A percentile compares a stretch with the other conserved stretches of the same genome.
These are phyloP conservation scores for Metschnikowia henanensis DNA, from an alignment of 805 yeast genomes.

Conservation along the genomic window DNA sequence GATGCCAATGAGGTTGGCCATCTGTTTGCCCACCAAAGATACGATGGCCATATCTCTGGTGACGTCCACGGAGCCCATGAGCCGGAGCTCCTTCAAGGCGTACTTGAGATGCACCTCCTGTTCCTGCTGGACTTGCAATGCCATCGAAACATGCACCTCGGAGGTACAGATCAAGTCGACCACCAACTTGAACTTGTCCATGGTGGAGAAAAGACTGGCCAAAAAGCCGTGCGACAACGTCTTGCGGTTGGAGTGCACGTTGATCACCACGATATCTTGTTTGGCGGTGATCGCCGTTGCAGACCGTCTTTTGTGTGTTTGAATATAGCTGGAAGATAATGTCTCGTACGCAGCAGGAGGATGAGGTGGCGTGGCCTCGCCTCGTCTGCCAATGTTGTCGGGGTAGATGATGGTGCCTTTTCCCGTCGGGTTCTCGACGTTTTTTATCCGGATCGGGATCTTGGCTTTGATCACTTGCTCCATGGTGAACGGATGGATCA, in stretches of 20 bases:
- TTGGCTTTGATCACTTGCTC: constrained; percentile 96
- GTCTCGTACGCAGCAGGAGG: constrained; percentile 79
- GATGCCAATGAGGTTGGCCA: constrained; percentile 95
- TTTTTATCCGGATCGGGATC: constrained; percentile 95
- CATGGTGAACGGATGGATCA: constrained; percentile 98
- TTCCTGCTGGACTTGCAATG: constrained; percentile 72
- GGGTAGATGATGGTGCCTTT: constrained; percentile 94
- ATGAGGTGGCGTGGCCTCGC: constrained; percentile 91
- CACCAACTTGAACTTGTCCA: constrained; percentile 81
- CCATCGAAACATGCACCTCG: constrained; percentile 98
- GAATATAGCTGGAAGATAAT: constrained; percentile 35
- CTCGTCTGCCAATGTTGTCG: constrained; percentile 79
- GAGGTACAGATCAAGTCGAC: constrained; percentile 97
- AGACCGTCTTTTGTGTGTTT: constrained; percentile 52
- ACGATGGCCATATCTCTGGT: constrained; percentile 87
- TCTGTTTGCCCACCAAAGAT: constrained; percentile 93
- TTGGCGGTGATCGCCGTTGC: constrained; percentile 98
- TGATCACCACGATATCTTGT: constrained; percentile 86
- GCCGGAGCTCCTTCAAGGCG: constrained; percentile 76
- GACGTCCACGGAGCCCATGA: constrained; percentile 86
- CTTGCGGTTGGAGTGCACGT: constrained; percentile 91
- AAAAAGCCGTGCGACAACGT: constrained; percentile 92
- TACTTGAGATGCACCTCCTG: constrained; percentile 62
- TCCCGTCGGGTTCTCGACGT: constrained; percentile 93
- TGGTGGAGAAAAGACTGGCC: constrained; percentile 83